Evolutionary conservation across 2,329 filamentous ascomycete genomes (phyloP).

Genomic region (Penicillium frequentans): DNA sequence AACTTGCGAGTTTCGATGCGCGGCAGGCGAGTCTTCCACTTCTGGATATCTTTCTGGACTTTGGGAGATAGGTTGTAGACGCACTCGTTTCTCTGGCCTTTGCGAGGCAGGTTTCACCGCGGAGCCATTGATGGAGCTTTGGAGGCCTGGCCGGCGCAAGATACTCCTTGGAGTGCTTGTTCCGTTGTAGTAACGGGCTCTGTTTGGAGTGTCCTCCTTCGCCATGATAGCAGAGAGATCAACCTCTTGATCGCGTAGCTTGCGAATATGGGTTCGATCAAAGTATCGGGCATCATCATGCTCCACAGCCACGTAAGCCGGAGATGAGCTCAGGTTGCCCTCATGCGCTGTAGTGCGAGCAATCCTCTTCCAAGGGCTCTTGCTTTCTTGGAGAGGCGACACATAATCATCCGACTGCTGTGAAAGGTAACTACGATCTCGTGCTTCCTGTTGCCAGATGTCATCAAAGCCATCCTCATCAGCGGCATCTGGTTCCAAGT

Average conservation of each 20-base stretch:
- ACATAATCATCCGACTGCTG: conserved; percentile 24
- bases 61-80: conserved; percentile 24
- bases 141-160: conserved; percentile 15
- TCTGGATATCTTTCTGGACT: conserved; percentile 25
- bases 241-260: conserved; percentile 36
- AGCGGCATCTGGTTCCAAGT: conserved; percentile 14
- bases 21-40: conserved; percentile 17
- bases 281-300: conserved; percentile 28
- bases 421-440: conserved; percentile 36
- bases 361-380: conserved; percentile 34
- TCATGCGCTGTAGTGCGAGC: conserved; percentile 24
- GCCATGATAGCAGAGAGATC: conserved; percentile 35
- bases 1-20: neutral
- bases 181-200: conserved; percentile 37
- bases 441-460: conserved; percentile 50
- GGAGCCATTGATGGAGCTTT: conserved; percentile 12
- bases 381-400: conserved; percentile 22
- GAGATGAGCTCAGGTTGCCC: conserved; percentile 27
- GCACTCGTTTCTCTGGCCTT: conserved; percentile 19
- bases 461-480: conserved; percentile 42
- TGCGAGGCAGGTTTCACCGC: conserved; percentile 14
- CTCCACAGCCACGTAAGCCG: conserved; percentile 30
- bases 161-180: conserved; percentile 31
- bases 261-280: conserved; percentile 33
- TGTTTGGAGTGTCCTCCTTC: conserved; percentile 37